A percentile compares a stretch with the other conserved stretches of the same genome.
Conservation (phyloP, 2,329 filamentous ascomycete genomes). For the Xylaria sp. region DNA sequence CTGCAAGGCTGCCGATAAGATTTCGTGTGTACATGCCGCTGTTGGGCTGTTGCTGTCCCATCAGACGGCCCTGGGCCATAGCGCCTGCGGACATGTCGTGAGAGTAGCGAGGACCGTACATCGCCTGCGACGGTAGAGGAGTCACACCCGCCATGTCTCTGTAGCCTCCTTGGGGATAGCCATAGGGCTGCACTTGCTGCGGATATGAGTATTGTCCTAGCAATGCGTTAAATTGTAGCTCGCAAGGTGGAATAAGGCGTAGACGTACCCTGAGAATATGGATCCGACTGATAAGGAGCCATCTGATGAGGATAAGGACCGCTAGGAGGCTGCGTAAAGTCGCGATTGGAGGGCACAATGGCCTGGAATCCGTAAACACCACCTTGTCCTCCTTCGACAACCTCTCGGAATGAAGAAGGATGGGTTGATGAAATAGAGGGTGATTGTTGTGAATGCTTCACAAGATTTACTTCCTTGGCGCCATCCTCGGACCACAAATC, state of each 20-base stretch:
- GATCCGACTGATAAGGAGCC: conserved; percentile 45
- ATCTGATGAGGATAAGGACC: conserved; percentile 45
- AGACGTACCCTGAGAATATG: conserved; percentile 46
- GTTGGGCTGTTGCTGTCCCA: conserved; percentile 59
- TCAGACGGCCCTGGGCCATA: conserved; percentile 49
- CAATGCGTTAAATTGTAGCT: conserved; percentile 23
- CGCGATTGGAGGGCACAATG: conserved; percentile 48
- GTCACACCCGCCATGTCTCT: conserved; percentile 46
- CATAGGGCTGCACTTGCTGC: conserved; percentile 46
- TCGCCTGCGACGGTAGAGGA: conserved; percentile 48
- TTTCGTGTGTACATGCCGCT: conserved; percentile 94
- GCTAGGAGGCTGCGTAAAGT: conserved; percentile 44
- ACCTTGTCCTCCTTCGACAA: conserved; percentile 46
- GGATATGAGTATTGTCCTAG: conserved; percentile 46
- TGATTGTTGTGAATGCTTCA: conserved; percentile 70
- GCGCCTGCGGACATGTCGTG: conserved; percentile 53
- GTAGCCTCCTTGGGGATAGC: conserved; percentile 46
- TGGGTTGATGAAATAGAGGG: conserved; percentile 86
- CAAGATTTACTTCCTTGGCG: conserved; percentile 72
- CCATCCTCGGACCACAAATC: conserved; percentile 76
- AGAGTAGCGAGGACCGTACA: conserved; percentile 49
- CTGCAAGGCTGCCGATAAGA: conserved; percentile 89
- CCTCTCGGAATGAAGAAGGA: conserved; percentile 73
- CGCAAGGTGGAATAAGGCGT: background rate
- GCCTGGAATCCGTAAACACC: conserved; percentile 47